These are phyloP conservation scores for Geosmithia morbida DNA, from an alignment of 2,329 filamentous ascomycete species.

Conservation along the genomic window DNA sequence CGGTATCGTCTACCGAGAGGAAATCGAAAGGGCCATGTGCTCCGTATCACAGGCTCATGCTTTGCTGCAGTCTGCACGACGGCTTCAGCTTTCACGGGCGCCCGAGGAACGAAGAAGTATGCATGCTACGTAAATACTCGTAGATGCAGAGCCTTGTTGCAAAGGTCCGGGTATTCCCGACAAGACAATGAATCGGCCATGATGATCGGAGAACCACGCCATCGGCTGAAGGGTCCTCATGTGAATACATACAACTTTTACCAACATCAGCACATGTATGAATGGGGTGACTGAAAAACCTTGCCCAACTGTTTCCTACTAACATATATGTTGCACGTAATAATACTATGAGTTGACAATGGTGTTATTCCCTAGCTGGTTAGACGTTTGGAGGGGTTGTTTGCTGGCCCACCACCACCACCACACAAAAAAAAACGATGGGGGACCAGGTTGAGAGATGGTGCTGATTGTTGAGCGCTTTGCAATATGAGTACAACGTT, in stretches of 20 bases:
- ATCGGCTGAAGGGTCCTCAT: not conserved
- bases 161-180: not conserved
- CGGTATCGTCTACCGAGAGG: not conserved
- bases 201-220: not conserved
- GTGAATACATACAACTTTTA: not conserved
- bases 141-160: not conserved
- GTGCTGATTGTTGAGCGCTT: no score
- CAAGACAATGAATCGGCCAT: not conserved
- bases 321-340: not conserved
- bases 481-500: no score
- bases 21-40: not conserved
- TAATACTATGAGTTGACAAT: not conserved
- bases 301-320: not conserved
- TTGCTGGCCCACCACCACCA: no score
- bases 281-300: not conserved
- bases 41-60: not conserved
- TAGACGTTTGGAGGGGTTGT: not conserved
- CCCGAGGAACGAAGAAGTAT: no score
- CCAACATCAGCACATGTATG: not conserved
- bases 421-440: no score
- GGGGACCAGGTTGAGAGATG: no score
- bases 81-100: not conserved
- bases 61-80: not conserved
- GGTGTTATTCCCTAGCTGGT: not conserved
- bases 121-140: no score